These are phyloP conservation scores for Tetrastigma voinierianum DNA, from an alignment of 164 flowering plant genomes.

Conservation along the genomic window DNA sequence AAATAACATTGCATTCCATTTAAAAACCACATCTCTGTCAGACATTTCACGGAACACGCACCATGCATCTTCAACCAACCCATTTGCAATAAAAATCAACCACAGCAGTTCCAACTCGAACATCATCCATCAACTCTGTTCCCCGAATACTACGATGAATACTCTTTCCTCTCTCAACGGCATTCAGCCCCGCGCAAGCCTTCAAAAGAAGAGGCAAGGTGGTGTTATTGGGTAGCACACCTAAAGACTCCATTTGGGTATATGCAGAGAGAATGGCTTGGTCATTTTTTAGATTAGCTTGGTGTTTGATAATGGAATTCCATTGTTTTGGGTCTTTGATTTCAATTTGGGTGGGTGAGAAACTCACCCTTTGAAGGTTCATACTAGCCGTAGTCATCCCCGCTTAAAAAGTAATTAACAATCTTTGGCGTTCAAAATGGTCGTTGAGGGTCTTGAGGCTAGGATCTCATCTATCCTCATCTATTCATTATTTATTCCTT, in stretches of 20 bases:
- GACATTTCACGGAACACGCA: conserved; percentile 41
- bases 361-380: no score
- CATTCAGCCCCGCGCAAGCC: conserved; percentile 41
- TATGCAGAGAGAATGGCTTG: conserved; percentile 35
- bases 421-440: no score
- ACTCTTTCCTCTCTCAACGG: conserved; percentile 34
- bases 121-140: conserved; percentile 29
- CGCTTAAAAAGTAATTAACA: no score
- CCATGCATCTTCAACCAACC: conserved; percentile 37
- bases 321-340: conserved; percentile 30
- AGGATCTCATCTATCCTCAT: no score
- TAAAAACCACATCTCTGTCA: conserved; percentile 27
- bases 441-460: no score
- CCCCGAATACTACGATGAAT: conserved; percentile 25
- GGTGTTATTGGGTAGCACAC: conserved; percentile 20
- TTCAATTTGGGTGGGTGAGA: conserved; percentile 1
- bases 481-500: no score
- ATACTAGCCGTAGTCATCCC: no score
- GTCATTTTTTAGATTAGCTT: conserved; percentile 42
- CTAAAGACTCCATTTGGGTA: conserved; percentile 37
- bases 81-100: conserved; percentile 49
- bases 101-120: conserved; percentile 43
- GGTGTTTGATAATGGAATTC: conserved; percentile 36
- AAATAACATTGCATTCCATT: conserved; percentile 51
- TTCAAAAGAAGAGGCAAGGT: conserved; percentile 46